Evolutionary conservation across 306 rosid genomes (phyloP).

Genomic region (Hylodesmum podocarpum): DNA sequence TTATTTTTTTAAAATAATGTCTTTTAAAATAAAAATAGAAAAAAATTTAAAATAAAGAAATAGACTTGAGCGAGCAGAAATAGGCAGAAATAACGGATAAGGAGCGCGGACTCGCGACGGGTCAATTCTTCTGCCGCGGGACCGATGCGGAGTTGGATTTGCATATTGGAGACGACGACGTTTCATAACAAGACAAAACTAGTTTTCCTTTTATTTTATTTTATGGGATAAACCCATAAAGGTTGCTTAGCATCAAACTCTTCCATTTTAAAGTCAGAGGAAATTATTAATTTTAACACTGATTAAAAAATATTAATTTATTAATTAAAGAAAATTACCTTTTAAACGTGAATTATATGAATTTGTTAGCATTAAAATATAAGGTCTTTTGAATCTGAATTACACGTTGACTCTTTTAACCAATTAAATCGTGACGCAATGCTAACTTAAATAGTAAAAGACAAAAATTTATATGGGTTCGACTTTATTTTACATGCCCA

Average conservation of each 20-base stretch:
- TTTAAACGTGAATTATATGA: neutral
- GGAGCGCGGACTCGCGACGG: neutral
- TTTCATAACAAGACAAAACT: constrained; percentile 23
- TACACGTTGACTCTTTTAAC: too few species aligned
- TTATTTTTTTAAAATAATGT: too few species aligned
- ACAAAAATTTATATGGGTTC: too few species aligned
- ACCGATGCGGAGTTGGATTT: neutral
- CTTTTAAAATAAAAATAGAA: too few species aligned
- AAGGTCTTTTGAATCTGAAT: too few species aligned
- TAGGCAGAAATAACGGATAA: neutral
- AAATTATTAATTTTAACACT: neutral
- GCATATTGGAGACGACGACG: neutral
- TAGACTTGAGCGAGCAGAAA: neutral
- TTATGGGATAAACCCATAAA: neutral
- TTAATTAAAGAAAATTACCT: neutral
- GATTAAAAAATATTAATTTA: neutral
- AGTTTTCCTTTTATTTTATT: neutral
- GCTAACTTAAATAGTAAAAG: too few species aligned
- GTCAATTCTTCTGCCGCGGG: neutral
- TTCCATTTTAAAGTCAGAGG: neutral
- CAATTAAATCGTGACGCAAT: too few species aligned
- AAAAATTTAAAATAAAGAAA: neutral
- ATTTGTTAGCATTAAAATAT: neutral
- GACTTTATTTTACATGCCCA: too few species aligned
- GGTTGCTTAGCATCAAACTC: neutral